Evolutionary conservation across 148 eudicot species (phyloP).

Genomic region (Vaccinium macrocarpon): DNA sequence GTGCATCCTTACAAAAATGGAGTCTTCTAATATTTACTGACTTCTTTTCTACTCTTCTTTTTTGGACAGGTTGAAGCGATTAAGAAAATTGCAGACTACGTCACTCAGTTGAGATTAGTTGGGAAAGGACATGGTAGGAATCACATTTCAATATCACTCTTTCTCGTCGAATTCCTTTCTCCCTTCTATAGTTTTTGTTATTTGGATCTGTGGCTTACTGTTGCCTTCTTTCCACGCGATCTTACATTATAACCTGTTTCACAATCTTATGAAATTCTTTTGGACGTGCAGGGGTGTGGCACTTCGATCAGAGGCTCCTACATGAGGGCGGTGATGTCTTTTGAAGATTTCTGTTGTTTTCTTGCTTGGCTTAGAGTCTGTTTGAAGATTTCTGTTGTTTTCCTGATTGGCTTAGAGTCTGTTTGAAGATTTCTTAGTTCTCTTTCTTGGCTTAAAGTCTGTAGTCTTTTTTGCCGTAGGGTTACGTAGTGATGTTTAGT

Average conservation of each 20-base stretch:
- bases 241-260: neutral
- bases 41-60: neutral
- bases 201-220: neutral
- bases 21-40: neutral
- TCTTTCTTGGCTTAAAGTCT: neutral
- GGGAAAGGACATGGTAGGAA: conserved; percentile 89
- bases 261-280: neutral
- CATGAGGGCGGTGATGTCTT: conserved; percentile 31
- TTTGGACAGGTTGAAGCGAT: conserved; percentile 70
- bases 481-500: neutral
- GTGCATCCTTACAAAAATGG: neutral
- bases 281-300: conserved; percentile 76
- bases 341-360: neutral
- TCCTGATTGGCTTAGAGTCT: neutral
- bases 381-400: neutral
- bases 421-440: neutral
- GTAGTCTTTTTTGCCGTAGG: neutral
- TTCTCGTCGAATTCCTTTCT: neutral
- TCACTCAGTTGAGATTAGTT: conserved; percentile 69
- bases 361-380: neutral
- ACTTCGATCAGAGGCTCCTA: conserved; percentile 79
- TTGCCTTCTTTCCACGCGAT: neutral
- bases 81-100: conserved; percentile 79
- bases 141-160: neutral
- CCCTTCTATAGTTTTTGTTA: neutral